Base-by-base conservation (phyloP, 129 eudicot species). In the Sambucus nigra region DNA sequence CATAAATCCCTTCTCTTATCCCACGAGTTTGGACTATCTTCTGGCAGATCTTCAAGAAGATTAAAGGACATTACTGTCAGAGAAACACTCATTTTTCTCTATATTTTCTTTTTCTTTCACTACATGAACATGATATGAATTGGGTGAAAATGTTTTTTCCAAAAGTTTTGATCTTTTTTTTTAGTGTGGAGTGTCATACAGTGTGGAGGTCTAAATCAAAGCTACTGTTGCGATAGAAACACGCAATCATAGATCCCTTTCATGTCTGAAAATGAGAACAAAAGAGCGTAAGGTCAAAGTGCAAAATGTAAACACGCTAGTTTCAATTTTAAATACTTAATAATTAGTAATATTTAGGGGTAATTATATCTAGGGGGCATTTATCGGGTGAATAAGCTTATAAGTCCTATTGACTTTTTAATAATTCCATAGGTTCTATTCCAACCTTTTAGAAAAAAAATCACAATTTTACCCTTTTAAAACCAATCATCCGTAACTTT, bases 1-100 rank as follows among this genome's bases (percentile, higher is more conserved):
- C 98, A 91, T 79, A 91, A 74, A 74, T 85, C 95, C 61, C 76
- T 91, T 84, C 98, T 91, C 51, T 81, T 85, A 20, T 83, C 81
- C 98, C 98, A 91, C 64, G 94, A 82, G 59, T 91, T 85, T 52
- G 81, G 77, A 55, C 94, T 70, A 48, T 80, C 95, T 46, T 78
- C 89, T 28, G 81, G 69, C 50, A 85, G 89, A 80, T 91, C 95
- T 72, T 91, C 98, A 56, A 82, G 89, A 50, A 91, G 94, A 79
- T 91, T 91, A 57, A 91, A 85, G 59, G 89, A 81, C 87, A 91
- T 76, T 42, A 91, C 95, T 32, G 95, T 76, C 31, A 91, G 57
- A 20, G 98, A 91, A 55, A 82, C 83, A 74, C 94, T 91, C 98
- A 91, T 91, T 28, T 72, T 85, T 15, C 29, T 2, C 24, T 26